Base-by-base conservation (phyloP, 352 stramenopile species). In the Pythium aristosporum region DNA sequence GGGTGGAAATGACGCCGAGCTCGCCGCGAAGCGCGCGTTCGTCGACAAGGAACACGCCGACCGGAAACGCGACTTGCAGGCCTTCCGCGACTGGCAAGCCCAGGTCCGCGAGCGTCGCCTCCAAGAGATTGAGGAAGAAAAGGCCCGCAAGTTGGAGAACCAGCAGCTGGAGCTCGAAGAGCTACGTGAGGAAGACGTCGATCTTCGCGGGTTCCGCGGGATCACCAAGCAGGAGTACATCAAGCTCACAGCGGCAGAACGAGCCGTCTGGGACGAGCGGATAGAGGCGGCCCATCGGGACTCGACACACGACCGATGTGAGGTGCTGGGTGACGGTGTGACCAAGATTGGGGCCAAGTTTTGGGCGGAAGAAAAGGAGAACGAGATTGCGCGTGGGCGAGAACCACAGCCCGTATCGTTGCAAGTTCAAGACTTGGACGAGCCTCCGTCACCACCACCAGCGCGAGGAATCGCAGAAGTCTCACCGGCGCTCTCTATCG, bases 1-100 rank as follows among this genome's bases (percentile, higher is more conserved):
- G 18, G 96, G 94, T 25, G 96, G 96, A 7, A 65, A 72, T 16
- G 93, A 98, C 41, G 93, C 91, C 7, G 96, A 99, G 73, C 71
- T 79, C 8, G 68, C 81, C 23, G 89, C 89, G 11, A 89, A 90
- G 32, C 64, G 74, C 3, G 65, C 54, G 18, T 95, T 94, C 59
- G 91, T 98, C 34, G 68, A 87, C 34, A 73, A 79, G 6, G 89
- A 94, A 68, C 79, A 94, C 51, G 82, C 89, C 25, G 80, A 92
- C 42, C 81, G 82, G 36, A 72, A 68, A 15, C 74, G 79, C 18
- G 79, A 71, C 30, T 66, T 93, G 16, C 78, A 94, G 57, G 80
- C 90, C 55, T 94, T 96, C 67, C 78, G 87, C 21, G 77, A 90
- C 48, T 92, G 85, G 87, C 87, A 94, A 58, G 70, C 74, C 7